A percentile compares a stretch with the other conserved stretches of the same genome.
phyloP scores from a whole-genome alignment of 1,139 yeast genomes.

The Suhomyces wounanorum region DNA sequence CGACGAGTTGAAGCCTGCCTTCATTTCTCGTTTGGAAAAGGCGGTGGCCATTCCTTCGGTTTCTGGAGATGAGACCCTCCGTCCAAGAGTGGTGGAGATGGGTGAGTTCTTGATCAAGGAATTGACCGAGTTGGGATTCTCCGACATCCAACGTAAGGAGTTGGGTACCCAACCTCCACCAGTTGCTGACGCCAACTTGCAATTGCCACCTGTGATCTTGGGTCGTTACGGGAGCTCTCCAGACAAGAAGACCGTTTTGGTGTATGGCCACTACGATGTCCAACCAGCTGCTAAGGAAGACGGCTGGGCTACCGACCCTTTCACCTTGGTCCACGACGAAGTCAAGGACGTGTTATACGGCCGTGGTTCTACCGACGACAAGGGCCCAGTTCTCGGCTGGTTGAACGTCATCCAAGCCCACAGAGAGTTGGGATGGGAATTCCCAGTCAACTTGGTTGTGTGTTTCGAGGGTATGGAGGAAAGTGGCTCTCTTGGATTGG shows the following conservation, averaged over 20 bases:
- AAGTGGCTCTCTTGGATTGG: conserved; percentile 92
- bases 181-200: conserved; percentile 60
- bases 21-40: conserved; percentile 65
- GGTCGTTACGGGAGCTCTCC: conserved; percentile 86
- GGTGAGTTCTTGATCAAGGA: conserved; percentile 77
- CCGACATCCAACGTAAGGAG: conserved; percentile 77
- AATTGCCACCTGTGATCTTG: conserved; percentile 89
- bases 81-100: conserved; percentile 86
- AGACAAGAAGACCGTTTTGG: conserved; percentile 77
- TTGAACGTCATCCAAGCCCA: conserved; percentile 91
- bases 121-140: conserved; percentile 70
- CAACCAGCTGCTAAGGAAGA: conserved; percentile 93
- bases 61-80: conserved; percentile 82
- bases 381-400: conserved; percentile 99
- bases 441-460: conserved; percentile 89
- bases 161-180: conserved; percentile 92
- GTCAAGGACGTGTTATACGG: conserved; percentile 73
- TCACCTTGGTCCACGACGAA: conserved; percentile 60
- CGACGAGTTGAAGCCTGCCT: conserved; percentile 69
- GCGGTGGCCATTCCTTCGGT: conserved; percentile 96
- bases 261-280: conserved; percentile 97
- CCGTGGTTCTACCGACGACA: conserved; percentile 96
- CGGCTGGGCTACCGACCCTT: conserved; percentile 96
- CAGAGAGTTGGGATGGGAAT: conserved; percentile 75
- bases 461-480: conserved; percentile 99